Conservation (phyloP, 2,329 filamentous ascomycete genomes). For the Gaeumannomyces tritici region DNA sequence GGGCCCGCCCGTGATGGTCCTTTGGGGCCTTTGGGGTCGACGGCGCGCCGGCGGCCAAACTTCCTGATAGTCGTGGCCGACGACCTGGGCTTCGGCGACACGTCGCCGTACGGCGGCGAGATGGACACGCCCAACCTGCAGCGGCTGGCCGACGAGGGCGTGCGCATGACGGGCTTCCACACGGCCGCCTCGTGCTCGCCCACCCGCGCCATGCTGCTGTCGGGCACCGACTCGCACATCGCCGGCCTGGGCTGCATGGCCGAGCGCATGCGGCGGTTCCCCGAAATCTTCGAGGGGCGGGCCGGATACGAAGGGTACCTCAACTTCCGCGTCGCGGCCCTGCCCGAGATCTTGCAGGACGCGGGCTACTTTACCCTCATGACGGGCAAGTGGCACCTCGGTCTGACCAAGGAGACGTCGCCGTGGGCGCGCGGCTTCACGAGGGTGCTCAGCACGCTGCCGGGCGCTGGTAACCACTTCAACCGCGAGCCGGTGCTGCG, state of each 20-base stretch:
- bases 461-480: constrained; percentile 47
- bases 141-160: constrained; percentile 34
- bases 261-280: constrained; percentile 1
- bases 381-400: constrained; percentile 56
- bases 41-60: constrained; percentile 20
- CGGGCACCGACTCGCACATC: constrained; percentile 23
- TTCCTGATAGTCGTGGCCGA: constrained; percentile 36
- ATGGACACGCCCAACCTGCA: constrained; percentile 49
- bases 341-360: constrained; percentile 49
- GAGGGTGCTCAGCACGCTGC: constrained; percentile 48
- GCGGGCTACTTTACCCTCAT: constrained; percentile 51
- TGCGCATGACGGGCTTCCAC: constrained; percentile 50
- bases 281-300: constrained; percentile 20
- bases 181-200: constrained; percentile 51
- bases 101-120: constrained; percentile 44
- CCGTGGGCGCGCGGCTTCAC: constrained; percentile 51
- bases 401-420: constrained; percentile 27
- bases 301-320: constrained; percentile 56
- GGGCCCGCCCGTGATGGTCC: background rate
- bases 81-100: constrained; percentile 32
- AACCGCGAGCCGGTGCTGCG: constrained; percentile 34
- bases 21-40: background rate
- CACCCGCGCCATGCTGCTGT: constrained; percentile 50
- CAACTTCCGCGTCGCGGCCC: constrained; percentile 46
- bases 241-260: constrained; percentile 36